A percentile compares a stretch with the other conserved stretches of the same genome.
These are phyloP conservation scores for Beauveria medogensis DNA, from an alignment of 2,329 filamentous ascomycete species.

Conservation along the genomic window DNA sequence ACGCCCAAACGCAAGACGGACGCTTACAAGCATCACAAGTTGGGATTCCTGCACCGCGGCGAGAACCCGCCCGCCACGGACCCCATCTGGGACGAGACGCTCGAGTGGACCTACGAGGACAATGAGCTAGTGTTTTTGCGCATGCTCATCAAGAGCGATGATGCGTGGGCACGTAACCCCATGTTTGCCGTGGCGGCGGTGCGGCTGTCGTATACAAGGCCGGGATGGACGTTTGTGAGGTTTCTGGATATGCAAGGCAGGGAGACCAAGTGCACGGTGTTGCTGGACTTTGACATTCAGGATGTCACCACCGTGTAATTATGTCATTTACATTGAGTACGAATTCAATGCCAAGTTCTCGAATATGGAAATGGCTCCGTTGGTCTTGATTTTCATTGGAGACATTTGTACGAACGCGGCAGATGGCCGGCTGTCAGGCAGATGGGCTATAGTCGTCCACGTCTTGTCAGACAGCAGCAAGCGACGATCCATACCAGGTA, in stretches of 20 bases:
- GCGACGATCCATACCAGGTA: no score
- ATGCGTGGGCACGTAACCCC: slow-evolving; percentile 53
- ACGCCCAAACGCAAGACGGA: slow-evolving; percentile 54
- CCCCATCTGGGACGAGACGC: slow-evolving; percentile 56
- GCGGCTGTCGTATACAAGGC: slow-evolving; percentile 46
- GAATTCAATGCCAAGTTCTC: neutral
- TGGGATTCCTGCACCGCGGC: slow-evolving; percentile 46
- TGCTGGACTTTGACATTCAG: slow-evolving; percentile 52
- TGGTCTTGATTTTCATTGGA: neutral
- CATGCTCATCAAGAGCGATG: slow-evolving; percentile 59
- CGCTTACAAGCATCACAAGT: slow-evolving; percentile 51
- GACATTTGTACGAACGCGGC: no score
- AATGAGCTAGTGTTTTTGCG: slow-evolving; percentile 58
- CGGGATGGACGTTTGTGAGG: slow-evolving; percentile 55
- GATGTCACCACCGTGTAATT: slow-evolving; percentile 21
- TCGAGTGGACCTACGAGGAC: slow-evolving; percentile 62
- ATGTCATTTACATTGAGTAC: neutral
- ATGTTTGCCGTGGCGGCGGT: slow-evolving; percentile 54
- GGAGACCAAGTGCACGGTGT: slow-evolving; percentile 53
- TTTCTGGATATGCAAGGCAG: slow-evolving; percentile 57
- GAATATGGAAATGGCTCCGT: neutral
- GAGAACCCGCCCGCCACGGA: slow-evolving; percentile 52
- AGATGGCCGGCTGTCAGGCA: no score
- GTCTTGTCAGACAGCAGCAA: no score
- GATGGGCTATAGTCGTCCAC: no score